Percentiles rank a stretch among this genome's conserved stretches.
Evolutionary conservation across 129 eudicot genomes (phyloP).

Genomic region (Chrysanthemum makinoi): DNA sequence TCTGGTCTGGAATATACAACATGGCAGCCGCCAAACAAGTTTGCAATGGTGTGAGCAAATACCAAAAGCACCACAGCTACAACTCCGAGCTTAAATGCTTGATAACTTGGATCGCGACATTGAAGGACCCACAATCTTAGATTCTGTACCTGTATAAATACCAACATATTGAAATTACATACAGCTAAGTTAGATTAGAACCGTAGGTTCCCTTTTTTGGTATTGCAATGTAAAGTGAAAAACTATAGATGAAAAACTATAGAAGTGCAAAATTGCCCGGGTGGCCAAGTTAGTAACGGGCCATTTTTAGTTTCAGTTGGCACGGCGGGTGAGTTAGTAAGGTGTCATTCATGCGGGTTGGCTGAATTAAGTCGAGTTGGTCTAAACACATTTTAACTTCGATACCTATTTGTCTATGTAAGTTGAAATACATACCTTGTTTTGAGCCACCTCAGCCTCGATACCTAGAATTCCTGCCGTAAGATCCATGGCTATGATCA

Average conservation of each 20-base stretch:
- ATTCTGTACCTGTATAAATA: constrained; percentile 39
- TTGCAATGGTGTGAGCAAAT: constrained; percentile 63
- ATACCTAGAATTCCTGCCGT: constrained; percentile 87
- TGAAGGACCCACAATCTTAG: constrained; percentile 64
- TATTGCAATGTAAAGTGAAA: neutral
- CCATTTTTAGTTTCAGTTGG: too few relatives aligned
- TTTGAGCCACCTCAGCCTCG: constrained; percentile 77
- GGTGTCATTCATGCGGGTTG: too few relatives aligned
- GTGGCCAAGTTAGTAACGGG: neutral
- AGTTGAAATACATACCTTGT: constrained; percentile 49
- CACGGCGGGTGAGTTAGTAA: too few relatives aligned
- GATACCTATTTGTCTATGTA: neutral
- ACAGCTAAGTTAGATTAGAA: neutral
- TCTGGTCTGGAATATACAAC: constrained; percentile 60
- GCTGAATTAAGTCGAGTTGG: too few relatives aligned
- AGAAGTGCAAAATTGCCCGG: neutral
- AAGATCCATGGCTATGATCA: constrained; percentile 63
- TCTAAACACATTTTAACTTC: too few relatives aligned
- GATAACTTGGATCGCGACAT: constrained; percentile 80
- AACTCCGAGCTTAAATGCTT: constrained; percentile 78
- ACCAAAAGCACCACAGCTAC: constrained; percentile 59
- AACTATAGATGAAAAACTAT: too few relatives aligned
- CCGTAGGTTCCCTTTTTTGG: neutral
- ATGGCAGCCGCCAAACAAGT: constrained; percentile 80
- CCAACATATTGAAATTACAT: neutral